Evolutionary conservation across 768 basidiomycete species (phyloP), one percentile per base, ranked within the genome.

Genomic region (Pleurotus giganteus): DNA sequence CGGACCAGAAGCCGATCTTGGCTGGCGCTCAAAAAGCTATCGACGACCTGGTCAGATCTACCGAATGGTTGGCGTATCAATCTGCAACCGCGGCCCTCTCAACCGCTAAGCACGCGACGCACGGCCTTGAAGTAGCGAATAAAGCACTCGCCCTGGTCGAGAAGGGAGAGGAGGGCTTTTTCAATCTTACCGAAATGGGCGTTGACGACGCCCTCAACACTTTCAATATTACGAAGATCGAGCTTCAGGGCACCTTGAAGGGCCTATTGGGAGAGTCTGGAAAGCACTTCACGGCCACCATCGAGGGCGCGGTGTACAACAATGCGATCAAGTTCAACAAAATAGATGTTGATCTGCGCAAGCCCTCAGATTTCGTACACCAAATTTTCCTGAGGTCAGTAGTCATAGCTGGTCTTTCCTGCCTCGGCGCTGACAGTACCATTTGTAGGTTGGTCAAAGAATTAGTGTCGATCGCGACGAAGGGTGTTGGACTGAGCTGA

Each of bases 21-120:
- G 32, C 7, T 7, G 32, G 8, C 7, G 32, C 32, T 7, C 32
- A 34, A 34, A 34, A 50, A 27, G 32, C 49, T 32, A 43, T 55
- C 23, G 54, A 55, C n/a, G 47, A 26, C 26, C 24, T 55, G 17
- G 31, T 46, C 26, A 39, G 45, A 32, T 50, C 49, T 5, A 19
- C 23, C 17, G 54, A 55, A 53, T 55, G 54, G 54, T 19, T 55
- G 15, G 54, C 54, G 12, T 55, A 55, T 32, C 50, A 55, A 49
- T 13, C 47, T 31, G 54, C 54, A 17, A 27, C 23, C 28, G 26
- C 28, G 5, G 54, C 54, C 15, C n/a, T 55, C 17, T 11, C 13
- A 15, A 43, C 54, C 32, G 54, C 54, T n/a, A 26, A 50, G 24
- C 26, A 55, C 8, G 26, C 54, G 15, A 51, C 54, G 5, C 54